Evolutionary conservation across 805 yeast genomes (phyloP).

Genomic region (Candida adriatica): DNA sequence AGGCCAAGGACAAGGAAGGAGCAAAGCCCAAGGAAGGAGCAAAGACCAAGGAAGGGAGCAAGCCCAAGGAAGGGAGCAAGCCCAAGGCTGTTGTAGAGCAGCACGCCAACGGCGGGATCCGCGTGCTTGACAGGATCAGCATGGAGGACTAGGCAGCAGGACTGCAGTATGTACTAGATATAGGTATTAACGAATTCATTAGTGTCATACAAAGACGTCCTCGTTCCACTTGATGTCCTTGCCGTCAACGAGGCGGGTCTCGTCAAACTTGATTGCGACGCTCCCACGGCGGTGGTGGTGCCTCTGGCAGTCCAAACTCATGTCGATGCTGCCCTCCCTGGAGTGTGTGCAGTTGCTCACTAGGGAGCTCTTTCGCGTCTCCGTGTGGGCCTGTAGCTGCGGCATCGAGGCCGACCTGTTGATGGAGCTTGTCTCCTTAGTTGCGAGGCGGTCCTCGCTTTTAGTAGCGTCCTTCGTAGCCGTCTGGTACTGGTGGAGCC

Average conservation of each 20-base stretch:
- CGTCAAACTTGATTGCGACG: conserved; percentile 22
- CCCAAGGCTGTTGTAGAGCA: conserved; percentile 9
- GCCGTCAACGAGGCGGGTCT: conserved; percentile 7
- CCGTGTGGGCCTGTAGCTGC: not conserved
- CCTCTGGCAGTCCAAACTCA: conserved; percentile 11
- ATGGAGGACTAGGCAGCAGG: too few relatives aligned
- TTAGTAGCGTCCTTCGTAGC: not conserved
- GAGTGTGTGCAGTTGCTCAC: conserved; percentile 13
- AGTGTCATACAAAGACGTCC: conserved; percentile 2
- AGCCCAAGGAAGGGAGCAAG: too few relatives aligned
- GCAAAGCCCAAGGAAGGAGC: too few relatives aligned
- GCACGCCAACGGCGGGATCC: conserved; percentile 8
- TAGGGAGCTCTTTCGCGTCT: conserved; percentile 10
- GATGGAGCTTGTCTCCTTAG: not conserved
- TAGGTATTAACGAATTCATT: too few relatives aligned
- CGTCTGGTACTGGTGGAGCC: conserved; percentile 7
- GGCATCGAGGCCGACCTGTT: conserved; percentile 7
- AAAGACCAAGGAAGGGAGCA: too few relatives aligned
- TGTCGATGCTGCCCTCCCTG: conserved; percentile 2
- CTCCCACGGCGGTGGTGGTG: conserved; percentile 25
- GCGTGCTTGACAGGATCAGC: conserved; percentile 14
- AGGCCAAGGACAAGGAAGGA: not conserved
- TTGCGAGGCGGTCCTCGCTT: not conserved
- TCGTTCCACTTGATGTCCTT: conserved; percentile 3
- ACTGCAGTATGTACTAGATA: too few relatives aligned